Percentiles rank a stretch among this genome's conserved stretches.
These are phyloP conservation scores for Colletotrichum sp. DNA, from an alignment of 2,329 filamentous ascomycete genomes.

Conservation along the genomic window DNA sequence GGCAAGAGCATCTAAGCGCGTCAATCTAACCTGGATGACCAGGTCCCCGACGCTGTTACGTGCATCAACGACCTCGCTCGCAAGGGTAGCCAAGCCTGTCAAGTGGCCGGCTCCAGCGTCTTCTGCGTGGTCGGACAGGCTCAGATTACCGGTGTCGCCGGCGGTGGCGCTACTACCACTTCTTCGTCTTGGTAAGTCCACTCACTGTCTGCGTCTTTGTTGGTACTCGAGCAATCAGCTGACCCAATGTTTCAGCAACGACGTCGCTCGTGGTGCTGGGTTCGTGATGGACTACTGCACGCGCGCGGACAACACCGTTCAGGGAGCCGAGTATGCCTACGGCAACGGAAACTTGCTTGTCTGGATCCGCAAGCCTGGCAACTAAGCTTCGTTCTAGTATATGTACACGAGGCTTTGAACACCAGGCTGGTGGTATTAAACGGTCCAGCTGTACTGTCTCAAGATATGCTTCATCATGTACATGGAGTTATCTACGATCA, in stretches of 20 bases:
- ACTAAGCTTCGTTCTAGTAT: neutral
- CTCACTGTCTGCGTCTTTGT: neutral
- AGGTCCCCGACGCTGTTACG: conserved; percentile 11
- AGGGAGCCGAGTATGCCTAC: neutral
- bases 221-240: neutral
- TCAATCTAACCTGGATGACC: neutral
- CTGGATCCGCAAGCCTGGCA: neutral
- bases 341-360: conserved; percentile 8
- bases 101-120: neutral
- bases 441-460: neutral
- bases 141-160: neutral
- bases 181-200: conserved; percentile 10
- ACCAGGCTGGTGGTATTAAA: neutral
- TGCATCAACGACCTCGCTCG: conserved; percentile 17
- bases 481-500: neutral
- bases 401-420: neutral
- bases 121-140: conserved; percentile 3
- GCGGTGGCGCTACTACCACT: neutral
- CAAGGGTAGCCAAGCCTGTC: neutral
- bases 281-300: conserved; percentile 13
- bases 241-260: neutral
- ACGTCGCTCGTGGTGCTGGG: conserved; percentile 16
- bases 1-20: too few relatives aligned
- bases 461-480: neutral
- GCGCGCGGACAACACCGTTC: conserved; percentile 14